These are phyloP conservation scores for Uncinocarpus reesii DNA, from an alignment of 2,329 filamentous ascomycete species.

Conservation along the genomic window DNA sequence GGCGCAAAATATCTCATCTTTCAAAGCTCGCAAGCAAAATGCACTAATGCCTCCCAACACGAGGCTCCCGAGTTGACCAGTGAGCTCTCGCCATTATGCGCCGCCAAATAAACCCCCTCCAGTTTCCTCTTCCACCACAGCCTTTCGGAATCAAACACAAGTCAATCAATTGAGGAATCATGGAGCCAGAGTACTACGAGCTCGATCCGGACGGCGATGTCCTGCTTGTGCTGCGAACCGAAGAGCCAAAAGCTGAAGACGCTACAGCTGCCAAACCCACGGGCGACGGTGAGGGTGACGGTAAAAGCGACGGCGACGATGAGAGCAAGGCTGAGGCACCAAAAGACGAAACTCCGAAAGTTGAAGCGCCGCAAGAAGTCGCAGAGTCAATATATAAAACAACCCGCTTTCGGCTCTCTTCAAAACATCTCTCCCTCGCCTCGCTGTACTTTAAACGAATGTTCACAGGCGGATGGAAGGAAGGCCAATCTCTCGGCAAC, in stretches of 20 bases:
- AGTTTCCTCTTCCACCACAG: background rate
- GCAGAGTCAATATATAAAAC: background rate
- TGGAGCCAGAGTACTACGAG: background rate
- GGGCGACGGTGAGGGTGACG: background rate
- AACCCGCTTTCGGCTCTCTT: conserved; percentile 2
- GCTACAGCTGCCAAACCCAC: background rate
- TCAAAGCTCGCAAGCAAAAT: no score
- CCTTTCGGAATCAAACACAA: background rate
- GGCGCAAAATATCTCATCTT: no score
- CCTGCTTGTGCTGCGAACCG: background rate
- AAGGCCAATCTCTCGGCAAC: background rate
- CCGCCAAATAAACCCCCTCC: no score
- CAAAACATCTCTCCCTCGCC: conserved; percentile 9
- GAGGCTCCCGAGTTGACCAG: no score
- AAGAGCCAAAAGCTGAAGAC: background rate
- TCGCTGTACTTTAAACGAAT: conserved; percentile 6
- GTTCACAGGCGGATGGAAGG: conserved; percentile 3
- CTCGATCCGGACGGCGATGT: conserved; percentile 5
- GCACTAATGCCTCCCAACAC: no score
- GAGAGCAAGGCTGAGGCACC: background rate
- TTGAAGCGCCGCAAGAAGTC: background rate
- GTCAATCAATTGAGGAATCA: background rate
- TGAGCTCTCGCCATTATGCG: no score
- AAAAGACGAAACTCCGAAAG: no score
- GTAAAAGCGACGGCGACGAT: background rate